These are phyloP conservation scores for Fusarium sp. DNA, from an alignment of 2,329 filamentous ascomycete genomes.

Conservation along the genomic window DNA sequence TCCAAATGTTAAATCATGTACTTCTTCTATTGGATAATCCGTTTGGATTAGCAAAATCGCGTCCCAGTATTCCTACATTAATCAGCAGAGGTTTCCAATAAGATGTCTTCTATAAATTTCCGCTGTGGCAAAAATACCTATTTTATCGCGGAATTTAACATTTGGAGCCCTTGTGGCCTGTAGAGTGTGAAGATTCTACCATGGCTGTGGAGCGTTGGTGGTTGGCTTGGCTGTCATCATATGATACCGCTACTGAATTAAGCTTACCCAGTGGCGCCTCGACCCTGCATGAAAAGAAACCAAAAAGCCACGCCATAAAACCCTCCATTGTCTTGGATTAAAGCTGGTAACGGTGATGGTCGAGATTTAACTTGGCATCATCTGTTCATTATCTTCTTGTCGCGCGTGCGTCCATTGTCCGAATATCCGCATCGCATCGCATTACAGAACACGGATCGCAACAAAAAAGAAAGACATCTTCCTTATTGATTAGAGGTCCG, in stretches of 20 bases:
- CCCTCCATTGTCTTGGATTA: constrained; percentile 1
- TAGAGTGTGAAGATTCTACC: too few relatives aligned
- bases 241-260: neutral
- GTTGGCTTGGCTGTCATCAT: neutral
- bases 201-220: too few relatives aligned
- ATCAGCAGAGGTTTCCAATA: too few relatives aligned
- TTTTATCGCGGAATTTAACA: too few relatives aligned
- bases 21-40: too few relatives aligned
- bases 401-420: too few relatives aligned
- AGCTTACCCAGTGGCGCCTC: constrained; percentile 6
- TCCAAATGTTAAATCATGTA: too few relatives aligned
- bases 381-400: neutral
- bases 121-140: too few relatives aligned
- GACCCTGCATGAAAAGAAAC: constrained; percentile 6
- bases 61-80: too few relatives aligned
- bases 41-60: too few relatives aligned
- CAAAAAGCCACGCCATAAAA: neutral
- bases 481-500: rapidly evolving
- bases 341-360: neutral
- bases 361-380: neutral
- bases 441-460: neutral
- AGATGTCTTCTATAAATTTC: too few relatives aligned
- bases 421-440: neutral
- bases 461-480: neutral
- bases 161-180: too few relatives aligned